phyloP scores from a whole-genome alignment of 345 rosid species.

The Moricandia arvensis region DNA sequence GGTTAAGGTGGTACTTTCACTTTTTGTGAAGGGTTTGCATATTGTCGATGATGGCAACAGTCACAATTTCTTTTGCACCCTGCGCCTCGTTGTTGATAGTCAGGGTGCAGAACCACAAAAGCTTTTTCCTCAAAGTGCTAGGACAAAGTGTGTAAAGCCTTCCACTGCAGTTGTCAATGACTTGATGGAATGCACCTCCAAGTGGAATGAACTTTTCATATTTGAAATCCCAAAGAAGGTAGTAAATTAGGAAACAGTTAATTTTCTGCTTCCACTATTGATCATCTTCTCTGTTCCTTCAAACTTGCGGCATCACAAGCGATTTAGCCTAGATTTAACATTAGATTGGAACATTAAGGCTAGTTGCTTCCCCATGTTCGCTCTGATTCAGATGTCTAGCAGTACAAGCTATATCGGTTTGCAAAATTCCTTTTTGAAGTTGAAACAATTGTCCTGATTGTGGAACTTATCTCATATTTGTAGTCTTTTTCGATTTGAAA shows the following conservation, averaged over 20 bases:
- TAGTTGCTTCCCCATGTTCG: slow-evolving; percentile 11
- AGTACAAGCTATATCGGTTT: slow-evolving; percentile 10
- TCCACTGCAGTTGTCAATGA: slow-evolving; percentile 41
- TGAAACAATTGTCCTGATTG: slow-evolving; percentile 1
- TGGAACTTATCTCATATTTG: slow-evolving; percentile 12
- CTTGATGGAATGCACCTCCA: slow-evolving; percentile 54
- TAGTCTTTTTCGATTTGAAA: slow-evolving; percentile 8
- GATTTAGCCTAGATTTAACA: slow-evolving; percentile 13
- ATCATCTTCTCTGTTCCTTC: slow-evolving; percentile 11
- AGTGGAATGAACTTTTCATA: slow-evolving; percentile 94
- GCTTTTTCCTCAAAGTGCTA: slow-evolving; percentile 93
- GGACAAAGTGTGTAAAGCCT: slow-evolving; percentile 96
- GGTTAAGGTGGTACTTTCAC: slow-evolving; percentile 22
- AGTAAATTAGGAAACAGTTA: too few species aligned
- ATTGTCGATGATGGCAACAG: slow-evolving; percentile 84
- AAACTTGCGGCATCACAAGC: not conserved
- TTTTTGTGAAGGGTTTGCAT: slow-evolving; percentile 71
- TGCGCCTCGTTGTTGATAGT: slow-evolving; percentile 79
- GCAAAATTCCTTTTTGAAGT: slow-evolving; percentile 11
- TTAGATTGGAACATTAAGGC: not conserved
- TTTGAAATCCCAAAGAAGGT: slow-evolving; percentile 95
- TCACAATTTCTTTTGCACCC: slow-evolving; percentile 88
- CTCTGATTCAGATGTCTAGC: slow-evolving; percentile 7
- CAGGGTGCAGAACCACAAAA: slow-evolving; percentile 85
- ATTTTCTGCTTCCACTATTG: slow-evolving; percentile 14